Evolutionary conservation across 1,139 yeast species (phyloP).

Genomic region (Pichia sp.): DNA sequence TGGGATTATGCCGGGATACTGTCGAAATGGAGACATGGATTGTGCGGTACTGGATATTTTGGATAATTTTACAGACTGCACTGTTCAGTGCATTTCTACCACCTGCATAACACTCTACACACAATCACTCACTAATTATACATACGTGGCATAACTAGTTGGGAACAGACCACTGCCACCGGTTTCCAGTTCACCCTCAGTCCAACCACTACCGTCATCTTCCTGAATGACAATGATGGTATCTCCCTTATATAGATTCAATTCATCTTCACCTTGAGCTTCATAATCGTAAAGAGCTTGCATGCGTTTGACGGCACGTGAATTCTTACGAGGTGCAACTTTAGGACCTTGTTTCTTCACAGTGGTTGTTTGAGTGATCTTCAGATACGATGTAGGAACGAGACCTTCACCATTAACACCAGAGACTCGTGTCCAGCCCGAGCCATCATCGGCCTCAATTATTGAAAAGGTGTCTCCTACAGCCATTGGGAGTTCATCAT

Average conservation of each 20-base stretch:
- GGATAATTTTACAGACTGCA: slow-evolving; percentile 54
- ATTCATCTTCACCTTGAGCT: slow-evolving; percentile 81
- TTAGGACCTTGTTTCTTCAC: slow-evolving; percentile 57
- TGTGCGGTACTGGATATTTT: slow-evolving; percentile 39
- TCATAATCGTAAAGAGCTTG: slow-evolving; percentile 73
- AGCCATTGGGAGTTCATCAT: slow-evolving; percentile 60
- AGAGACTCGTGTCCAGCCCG: slow-evolving; percentile 81
- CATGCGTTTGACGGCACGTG: slow-evolving; percentile 53
- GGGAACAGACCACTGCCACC: slow-evolving; percentile 79
- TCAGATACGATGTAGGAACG: slow-evolving; percentile 84
- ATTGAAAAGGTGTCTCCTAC: slow-evolving; percentile 60
- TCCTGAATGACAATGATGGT: slow-evolving; percentile 58
- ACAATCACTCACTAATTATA: slow-evolving; percentile 38
- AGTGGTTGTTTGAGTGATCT: slow-evolving; percentile 28
- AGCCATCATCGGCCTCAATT: slow-evolving; percentile 63
- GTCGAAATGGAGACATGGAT: too few relatives aligned
- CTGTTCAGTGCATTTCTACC: slow-evolving; percentile 65
- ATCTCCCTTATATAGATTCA: slow-evolving; percentile 69
- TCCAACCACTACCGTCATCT: slow-evolving; percentile 94
- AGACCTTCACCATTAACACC: slow-evolving; percentile 56
- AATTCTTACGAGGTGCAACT: slow-evolving; percentile 82
- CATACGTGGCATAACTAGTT: slow-evolving; percentile 53
- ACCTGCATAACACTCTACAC: slow-evolving; percentile 67
- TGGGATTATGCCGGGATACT: too few relatives aligned
- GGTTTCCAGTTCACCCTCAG: slow-evolving; percentile 80